Percentiles rank a stretch among this genome's conserved stretches.
Conservation (phyloP, 2,329 filamentous ascomycete genomes). For the Hypoxylon sp. region DNA sequence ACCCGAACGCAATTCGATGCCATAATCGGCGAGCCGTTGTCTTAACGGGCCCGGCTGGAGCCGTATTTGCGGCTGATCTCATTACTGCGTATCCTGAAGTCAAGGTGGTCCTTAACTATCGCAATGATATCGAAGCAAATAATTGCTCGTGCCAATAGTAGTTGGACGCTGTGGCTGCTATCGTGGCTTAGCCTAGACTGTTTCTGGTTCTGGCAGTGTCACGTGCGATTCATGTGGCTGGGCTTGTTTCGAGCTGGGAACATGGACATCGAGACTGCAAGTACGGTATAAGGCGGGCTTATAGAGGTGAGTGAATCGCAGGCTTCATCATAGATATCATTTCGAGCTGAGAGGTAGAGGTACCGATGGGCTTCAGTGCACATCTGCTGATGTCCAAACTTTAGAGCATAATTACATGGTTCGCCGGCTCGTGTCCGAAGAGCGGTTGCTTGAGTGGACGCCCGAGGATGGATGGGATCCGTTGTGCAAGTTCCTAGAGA, state of each 20-base stretch:
- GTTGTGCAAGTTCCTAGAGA: constrained; percentile 59
- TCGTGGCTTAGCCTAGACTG: constrained; percentile 51
- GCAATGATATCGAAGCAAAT: constrained; percentile 56
- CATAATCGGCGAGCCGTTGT: constrained; percentile 54
- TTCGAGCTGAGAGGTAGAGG: not conserved
- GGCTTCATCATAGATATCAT: not conserved
- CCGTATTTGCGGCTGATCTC: constrained; percentile 60
- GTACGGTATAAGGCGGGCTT: constrained; percentile 50
- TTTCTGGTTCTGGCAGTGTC: constrained; percentile 56
- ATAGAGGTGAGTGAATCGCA: constrained; percentile 45
- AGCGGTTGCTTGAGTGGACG: constrained; percentile 58
- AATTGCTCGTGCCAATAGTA: constrained; percentile 47
- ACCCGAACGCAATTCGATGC: constrained; percentile 50
- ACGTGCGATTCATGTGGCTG: constrained; percentile 53
- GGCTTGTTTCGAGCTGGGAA: constrained; percentile 52
- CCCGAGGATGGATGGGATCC: constrained; percentile 60
- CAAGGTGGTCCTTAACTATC: constrained; percentile 62
- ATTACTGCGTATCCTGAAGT: constrained; percentile 65
- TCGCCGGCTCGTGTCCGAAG: constrained; percentile 54
- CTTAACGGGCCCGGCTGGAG: constrained; percentile 60
- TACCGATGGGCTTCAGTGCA: not conserved
- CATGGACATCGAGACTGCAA: constrained; percentile 50
- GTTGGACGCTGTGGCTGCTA: constrained; percentile 53
- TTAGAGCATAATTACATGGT: constrained; percentile 56
- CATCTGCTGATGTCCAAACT: not conserved